Evolutionary conservation across 1,284 basidiomycete species (phyloP).

Genomic region (Puccinia horiana): DNA sequence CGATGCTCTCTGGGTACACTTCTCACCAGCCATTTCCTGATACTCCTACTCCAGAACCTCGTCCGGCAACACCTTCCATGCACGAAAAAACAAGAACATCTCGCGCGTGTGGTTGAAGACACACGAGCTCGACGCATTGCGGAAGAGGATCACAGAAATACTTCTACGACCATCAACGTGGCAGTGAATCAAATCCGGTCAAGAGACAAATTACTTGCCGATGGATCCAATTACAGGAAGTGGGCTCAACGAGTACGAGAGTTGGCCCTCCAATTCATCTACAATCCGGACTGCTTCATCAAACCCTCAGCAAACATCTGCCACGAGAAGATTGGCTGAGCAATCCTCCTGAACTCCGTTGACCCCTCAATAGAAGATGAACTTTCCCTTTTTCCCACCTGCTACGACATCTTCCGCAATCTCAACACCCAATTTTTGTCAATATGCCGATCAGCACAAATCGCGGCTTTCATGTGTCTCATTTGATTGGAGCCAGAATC

Average conservation of each 20-base stretch:
- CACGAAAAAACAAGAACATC: too few relatives aligned
- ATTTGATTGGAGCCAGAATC: neutral
- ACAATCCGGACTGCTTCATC: neutral
- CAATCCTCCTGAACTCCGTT: neutral
- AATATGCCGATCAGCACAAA: neutral
- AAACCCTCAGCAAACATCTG: neutral
- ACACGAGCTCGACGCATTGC: too few relatives aligned
- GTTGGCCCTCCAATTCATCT: neutral
- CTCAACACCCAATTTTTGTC: neutral
- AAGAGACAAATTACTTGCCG: neutral
- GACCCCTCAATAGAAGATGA: neutral
- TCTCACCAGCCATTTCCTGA: too few relatives aligned
- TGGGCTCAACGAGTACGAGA: neutral
- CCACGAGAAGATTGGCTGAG: neutral
- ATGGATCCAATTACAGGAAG: neutral
- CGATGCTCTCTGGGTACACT: too few relatives aligned
- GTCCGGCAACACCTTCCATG: too few relatives aligned
- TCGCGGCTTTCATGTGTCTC: neutral
- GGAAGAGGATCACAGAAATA: too few relatives aligned
- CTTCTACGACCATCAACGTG: too few relatives aligned
- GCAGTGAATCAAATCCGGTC: too few relatives aligned
- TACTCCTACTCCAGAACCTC: too few relatives aligned
- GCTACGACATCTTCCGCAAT: neutral
- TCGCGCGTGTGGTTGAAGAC: too few relatives aligned
- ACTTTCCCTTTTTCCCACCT: neutral